phyloP scores from a whole-genome alignment of 345 rosid genomes.

The Melaleuca alternifolia region DNA sequence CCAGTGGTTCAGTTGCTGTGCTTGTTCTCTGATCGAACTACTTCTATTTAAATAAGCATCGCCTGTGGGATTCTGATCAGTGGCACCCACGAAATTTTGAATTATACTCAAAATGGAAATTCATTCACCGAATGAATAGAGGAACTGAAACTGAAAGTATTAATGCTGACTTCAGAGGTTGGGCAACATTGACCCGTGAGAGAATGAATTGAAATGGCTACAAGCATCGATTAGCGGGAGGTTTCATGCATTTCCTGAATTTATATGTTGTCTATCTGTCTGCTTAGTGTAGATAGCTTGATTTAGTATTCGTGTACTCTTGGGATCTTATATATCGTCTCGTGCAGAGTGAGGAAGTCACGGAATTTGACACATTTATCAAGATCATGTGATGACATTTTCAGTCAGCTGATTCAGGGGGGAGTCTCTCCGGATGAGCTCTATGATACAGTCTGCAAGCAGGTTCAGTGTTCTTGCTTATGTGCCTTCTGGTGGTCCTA shows the following conservation, averaged over 20 bases:
- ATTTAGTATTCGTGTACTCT: background rate
- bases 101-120: background rate
- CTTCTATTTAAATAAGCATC: background rate
- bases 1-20: background rate
- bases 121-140: background rate
- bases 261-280: background rate
- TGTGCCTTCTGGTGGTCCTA: background rate
- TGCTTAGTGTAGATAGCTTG: background rate
- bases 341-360: constrained; percentile 67
- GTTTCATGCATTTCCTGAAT: background rate
- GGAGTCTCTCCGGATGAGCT: constrained; percentile 74
- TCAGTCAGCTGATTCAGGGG: constrained; percentile 66
- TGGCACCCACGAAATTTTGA: background rate
- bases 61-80: background rate
- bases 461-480: constrained; percentile 30
- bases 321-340: background rate
- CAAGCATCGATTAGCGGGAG: background rate
- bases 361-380: constrained; percentile 41
- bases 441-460: constrained; percentile 77
- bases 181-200: background rate
- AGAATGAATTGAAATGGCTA: background rate
- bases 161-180: background rate
- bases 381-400: constrained; percentile 91
- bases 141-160: background rate
- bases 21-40: background rate